These are phyloP conservation scores for Pyrus betulifolia DNA, from an alignment of 306 rosid genomes.

Conservation along the genomic window DNA sequence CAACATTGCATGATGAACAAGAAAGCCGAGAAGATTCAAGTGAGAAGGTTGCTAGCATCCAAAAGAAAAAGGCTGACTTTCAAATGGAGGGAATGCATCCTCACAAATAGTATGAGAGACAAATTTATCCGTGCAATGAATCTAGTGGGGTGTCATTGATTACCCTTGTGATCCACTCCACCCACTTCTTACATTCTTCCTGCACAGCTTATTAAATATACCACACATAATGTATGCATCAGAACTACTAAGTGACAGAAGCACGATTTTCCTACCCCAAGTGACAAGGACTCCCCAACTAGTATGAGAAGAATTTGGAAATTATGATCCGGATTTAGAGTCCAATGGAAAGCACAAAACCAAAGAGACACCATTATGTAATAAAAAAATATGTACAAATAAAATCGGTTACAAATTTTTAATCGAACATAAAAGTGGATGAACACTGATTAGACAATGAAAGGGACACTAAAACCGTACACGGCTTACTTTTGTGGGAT, in stretches of 20 bases:
- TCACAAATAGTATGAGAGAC: neutral
- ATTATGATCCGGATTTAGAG: neutral
- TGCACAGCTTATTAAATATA: neutral
- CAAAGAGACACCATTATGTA: neutral
- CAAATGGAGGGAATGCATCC: neutral
- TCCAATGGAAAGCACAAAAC: neutral
- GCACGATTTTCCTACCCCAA: neutral
- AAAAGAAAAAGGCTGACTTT: neutral
- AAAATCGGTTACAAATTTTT: neutral
- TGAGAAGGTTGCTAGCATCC: neutral
- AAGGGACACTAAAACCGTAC: too few relatives aligned
- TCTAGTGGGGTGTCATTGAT: conserved; percentile 26
- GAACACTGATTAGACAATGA: too few relatives aligned
- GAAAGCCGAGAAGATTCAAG: neutral
- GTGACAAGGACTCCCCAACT: neutral
- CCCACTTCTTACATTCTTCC: conserved; percentile 4
- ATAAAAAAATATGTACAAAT: too few relatives aligned
- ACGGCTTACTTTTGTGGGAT: neutral
- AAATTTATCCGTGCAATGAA: conserved; percentile 6
- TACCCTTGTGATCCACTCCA: conserved; percentile 19
- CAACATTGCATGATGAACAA: too few relatives aligned
- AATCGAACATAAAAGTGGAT: too few relatives aligned
- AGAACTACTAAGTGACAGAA: neutral
- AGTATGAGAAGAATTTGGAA: neutral
- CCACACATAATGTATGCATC: neutral